phyloP scores from a whole-genome alignment of 2,329 filamentous ascomycete species.

The Periconia sp. region DNA sequence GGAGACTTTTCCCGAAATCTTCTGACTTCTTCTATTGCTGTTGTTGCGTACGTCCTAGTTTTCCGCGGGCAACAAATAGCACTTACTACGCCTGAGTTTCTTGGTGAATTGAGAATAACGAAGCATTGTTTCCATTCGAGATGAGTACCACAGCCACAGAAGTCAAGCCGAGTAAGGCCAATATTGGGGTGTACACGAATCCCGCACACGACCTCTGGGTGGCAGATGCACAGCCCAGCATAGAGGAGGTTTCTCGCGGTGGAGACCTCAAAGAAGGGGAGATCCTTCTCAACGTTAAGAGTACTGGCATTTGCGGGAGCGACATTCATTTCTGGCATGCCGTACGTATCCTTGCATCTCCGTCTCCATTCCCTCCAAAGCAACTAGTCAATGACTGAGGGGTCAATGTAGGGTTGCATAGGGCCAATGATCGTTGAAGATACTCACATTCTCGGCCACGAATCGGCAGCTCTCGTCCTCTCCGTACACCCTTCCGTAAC shows the following conservation, averaged over 20 bases:
- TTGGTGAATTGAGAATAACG: too few relatives aligned
- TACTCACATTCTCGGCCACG: conserved; percentile 92
- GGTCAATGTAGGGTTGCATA: conserved; percentile 69
- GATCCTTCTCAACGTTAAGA: conserved; percentile 87
- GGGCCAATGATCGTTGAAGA: conserved; percentile 92
- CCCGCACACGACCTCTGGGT: conserved; percentile 92
- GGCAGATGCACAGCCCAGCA: conserved; percentile 74
- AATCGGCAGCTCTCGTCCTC: conserved; percentile 83
- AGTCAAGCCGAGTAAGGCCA: conserved; percentile 70
- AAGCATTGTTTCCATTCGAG: conserved; percentile 6
- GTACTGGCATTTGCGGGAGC: conserved; percentile 94
- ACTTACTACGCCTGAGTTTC: too few relatives aligned
- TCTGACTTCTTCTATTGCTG: too few relatives aligned
- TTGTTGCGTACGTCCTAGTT: too few relatives aligned
- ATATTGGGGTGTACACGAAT: conserved; percentile 97
- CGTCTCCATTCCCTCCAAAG: neutral
- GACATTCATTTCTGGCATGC: conserved; percentile 98
- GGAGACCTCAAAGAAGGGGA: conserved; percentile 78
- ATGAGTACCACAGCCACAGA: conserved; percentile 45
- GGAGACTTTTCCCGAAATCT: too few relatives aligned
- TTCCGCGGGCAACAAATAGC: too few relatives aligned
- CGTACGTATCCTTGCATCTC: conserved; percentile 46
- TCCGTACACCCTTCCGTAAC: conserved; percentile 82
- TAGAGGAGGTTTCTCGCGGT: conserved; percentile 73
- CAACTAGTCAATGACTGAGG: too few relatives aligned